Base-by-base conservation (phyloP, 208 protist genomes). In the Acanthamoeba castellanii region DNA sequence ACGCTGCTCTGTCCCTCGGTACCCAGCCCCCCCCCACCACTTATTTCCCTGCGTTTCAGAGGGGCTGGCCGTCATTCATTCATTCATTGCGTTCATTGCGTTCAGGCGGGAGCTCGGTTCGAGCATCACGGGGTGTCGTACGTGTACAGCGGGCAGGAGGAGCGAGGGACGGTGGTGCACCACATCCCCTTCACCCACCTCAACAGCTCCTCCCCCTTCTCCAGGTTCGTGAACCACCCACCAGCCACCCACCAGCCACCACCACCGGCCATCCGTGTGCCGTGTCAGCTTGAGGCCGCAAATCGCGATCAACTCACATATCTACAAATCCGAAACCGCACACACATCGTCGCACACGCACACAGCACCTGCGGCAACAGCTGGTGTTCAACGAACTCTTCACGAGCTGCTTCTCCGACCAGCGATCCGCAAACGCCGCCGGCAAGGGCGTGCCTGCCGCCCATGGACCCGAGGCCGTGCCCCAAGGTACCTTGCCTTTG, bases 311-410 rank as follows among this genome's bases (percentile, higher is more conserved):
- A 22, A 22, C 20, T 61, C 20, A 25, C 55, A 37, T 59, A 13
- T 59, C 4, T 59, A 22, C 18, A 61, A 61, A 61, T 25, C 55
- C 0, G 20, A 25, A 22, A 61, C 37, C 37, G 2, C 37, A 42
- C 37, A 4, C 37, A 4, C 37, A 9, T 1, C 61, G 25, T 68
- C 8, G 25, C 61, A 22, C 61, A 7, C 34, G 2, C 52, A 25
- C 14, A 25, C 52, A 87, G 78, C 52, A 64, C 22, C 78, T 87
- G 27, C 50, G 78, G 14, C 78, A 87, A n/a, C 78, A 87, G 57
- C 78, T 87, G 78, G 78, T 87, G 16, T 87, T 87, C 78, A 87
- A 87, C 47, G 78, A 87, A 32, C 78, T 87, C 47, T 87, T 59
- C 52, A 52, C 42, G 52, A 87, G 78, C 52, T 87, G 78, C 27